Evolutionary conservation across 148 eudicot species (phyloP).

Genomic region (Amaranthus palmeri): DNA sequence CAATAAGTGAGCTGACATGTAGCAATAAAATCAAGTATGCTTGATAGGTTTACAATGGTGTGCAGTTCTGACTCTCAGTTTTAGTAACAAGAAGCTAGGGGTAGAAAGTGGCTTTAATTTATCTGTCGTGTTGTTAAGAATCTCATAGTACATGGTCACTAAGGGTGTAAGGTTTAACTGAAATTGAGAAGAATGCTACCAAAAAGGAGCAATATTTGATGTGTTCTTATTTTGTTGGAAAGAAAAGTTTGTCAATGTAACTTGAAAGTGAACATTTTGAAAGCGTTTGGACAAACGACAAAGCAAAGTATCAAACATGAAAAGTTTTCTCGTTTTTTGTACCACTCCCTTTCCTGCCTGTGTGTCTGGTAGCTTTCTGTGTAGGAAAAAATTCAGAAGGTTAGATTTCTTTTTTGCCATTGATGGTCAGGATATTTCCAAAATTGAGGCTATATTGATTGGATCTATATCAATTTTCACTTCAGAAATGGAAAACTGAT

Average conservation of each 20-base stretch:
- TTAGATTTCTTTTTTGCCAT: neutral
- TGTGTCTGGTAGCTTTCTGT: neutral
- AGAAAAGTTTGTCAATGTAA: neutral
- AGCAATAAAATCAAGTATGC: neutral
- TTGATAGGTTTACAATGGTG: neutral
- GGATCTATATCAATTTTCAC: neutral
- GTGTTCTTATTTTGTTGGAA: neutral
- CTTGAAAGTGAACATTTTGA: conserved; percentile 2
- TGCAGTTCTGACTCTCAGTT: neutral
- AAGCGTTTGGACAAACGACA: neutral
- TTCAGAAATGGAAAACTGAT: neutral
- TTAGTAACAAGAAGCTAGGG: neutral
- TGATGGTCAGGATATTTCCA: neutral
- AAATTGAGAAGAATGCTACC: conserved; percentile 4
- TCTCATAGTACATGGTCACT: neutral
- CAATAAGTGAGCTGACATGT: neutral
- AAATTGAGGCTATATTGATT: neutral
- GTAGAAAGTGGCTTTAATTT: neutral
- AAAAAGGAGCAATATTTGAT: neutral
- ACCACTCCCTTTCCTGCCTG: neutral
- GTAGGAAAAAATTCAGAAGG: neutral
- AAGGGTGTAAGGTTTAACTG: neutral
- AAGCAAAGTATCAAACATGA: neutral
- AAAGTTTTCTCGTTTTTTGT: neutral
- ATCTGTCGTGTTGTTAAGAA: neutral